These are phyloP conservation scores for Penicillium crystallinum DNA, from an alignment of 495 filamentous ascomycete genomes.

Conservation along the genomic window DNA sequence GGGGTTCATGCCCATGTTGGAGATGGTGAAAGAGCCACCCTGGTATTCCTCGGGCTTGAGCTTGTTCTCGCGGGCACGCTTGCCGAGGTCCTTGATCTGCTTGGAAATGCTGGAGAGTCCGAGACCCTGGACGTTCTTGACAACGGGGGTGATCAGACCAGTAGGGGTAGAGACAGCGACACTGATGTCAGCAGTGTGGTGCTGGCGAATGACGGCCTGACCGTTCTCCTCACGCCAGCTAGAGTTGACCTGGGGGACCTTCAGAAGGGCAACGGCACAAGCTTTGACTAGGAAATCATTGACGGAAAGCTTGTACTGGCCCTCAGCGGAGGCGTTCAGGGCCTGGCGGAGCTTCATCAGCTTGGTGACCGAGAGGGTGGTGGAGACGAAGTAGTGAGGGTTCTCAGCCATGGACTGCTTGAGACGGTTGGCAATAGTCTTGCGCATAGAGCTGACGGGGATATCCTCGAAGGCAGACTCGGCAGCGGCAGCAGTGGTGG, in stretches of 20 bases:
- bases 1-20: conserved; percentile 99
- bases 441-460: conserved; percentile 88
- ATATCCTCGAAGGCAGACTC: conserved; percentile 75
- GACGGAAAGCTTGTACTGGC: conserved; percentile 96
- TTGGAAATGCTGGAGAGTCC: conserved; percentile 83
- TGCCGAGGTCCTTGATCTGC: conserved; percentile 90
- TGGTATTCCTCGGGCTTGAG: conserved; percentile 99
- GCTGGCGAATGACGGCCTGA: conserved; percentile 76
- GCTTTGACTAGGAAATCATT: conserved; percentile 99
- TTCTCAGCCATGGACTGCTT: conserved; percentile 85
- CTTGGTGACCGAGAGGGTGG: conserved; percentile 83
- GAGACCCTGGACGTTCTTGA: conserved; percentile 75
- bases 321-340: conserved; percentile 80
- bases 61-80: conserved; percentile 94
- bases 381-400: conserved; percentile 96
- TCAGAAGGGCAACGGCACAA: conserved; percentile 77
- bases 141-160: conserved; percentile 96
- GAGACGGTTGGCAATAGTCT: conserved; percentile 90
- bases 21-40: conserved; percentile 98
- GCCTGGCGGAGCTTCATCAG: conserved; percentile 93
- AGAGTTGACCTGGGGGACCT: conserved; percentile 93
- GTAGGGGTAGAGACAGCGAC: conserved; percentile 92
- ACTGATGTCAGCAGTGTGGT: conserved; percentile 82
- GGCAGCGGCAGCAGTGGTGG: conserved; percentile 46
- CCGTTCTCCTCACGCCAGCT: conserved; percentile 82